Evolutionary conservation across 2,329 filamentous ascomycete genomes (phyloP).

Genomic region (Aspergillus proliferans): DNA sequence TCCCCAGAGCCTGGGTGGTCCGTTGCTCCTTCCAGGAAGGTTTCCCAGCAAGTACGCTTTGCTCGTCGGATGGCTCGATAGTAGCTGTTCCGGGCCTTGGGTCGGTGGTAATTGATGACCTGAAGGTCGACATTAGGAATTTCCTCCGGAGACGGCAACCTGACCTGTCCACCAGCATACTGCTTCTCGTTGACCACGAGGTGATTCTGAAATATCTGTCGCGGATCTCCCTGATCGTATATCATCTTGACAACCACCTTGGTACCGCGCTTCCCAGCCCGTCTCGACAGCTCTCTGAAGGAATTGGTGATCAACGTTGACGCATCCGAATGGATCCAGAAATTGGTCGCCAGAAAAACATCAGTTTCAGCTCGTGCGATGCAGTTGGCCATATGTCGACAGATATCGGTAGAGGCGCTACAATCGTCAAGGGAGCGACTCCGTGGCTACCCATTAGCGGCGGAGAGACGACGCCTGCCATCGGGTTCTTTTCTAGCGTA

Average conservation of each 20-base stretch:
- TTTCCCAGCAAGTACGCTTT: too few species aligned
- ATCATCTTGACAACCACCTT: conserved; percentile 65
- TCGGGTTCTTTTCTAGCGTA: conserved; percentile 31
- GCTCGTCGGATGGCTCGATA: too few species aligned
- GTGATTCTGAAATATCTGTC: conserved; percentile 61
- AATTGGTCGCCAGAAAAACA: conserved; percentile 69
- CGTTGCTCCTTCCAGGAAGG: too few species aligned
- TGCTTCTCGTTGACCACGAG: conserved; percentile 53
- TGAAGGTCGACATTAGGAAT: conserved; percentile 67
- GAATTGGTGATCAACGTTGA: conserved; percentile 62
- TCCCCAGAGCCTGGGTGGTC: too few species aligned
- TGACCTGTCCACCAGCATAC: conserved; percentile 54
- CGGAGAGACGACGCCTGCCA: conserved; percentile 50
- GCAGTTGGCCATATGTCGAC: conserved; percentile 67
- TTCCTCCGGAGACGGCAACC: conserved; percentile 56
- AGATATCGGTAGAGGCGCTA: conserved; percentile 64
- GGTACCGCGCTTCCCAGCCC: conserved; percentile 53
- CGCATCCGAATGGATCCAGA: conserved; percentile 65
- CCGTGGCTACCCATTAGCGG: conserved; percentile 57
- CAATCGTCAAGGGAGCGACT: conserved; percentile 61
- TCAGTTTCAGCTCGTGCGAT: conserved; percentile 68
- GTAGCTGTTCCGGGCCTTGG: too few species aligned
- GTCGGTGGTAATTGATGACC: conserved; percentile 66
- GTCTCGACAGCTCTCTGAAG: conserved; percentile 60
- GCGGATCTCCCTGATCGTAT: conserved; percentile 64